These are phyloP conservation scores for Cutaneotrichosporon cutaneum DNA, from an alignment of 1,284 basidiomycete genomes.

Conservation along the genomic window DNA sequence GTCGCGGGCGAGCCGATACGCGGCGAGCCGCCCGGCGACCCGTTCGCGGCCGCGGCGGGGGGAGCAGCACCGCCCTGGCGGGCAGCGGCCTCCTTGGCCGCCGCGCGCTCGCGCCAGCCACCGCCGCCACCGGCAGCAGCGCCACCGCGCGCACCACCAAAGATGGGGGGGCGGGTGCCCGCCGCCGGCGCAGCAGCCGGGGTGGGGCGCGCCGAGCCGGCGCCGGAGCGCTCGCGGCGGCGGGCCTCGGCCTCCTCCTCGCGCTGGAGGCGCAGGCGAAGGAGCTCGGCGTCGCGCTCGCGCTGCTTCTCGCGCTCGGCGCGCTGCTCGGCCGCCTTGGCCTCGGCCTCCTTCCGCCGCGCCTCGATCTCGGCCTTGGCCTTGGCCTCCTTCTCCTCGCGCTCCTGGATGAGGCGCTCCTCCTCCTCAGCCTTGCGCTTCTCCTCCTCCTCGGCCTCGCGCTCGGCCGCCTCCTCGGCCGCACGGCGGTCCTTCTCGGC, in stretches of 20 bases:
- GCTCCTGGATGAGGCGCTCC: slow-evolving; percentile 34
- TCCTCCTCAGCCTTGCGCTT: slow-evolving; percentile 56
- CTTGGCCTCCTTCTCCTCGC: slow-evolving; percentile 39
- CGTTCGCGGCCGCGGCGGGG: slow-evolving; percentile 7
- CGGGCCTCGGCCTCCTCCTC: slow-evolving; percentile 76
- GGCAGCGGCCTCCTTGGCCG: slow-evolving; percentile 26
- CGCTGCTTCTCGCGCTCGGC: slow-evolving; percentile 66
- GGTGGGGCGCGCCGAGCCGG: slow-evolving; percentile 28
- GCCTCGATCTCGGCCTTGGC: slow-evolving; percentile 51
- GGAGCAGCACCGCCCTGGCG: slow-evolving; percentile 16
- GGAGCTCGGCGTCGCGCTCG: slow-evolving; percentile 61
- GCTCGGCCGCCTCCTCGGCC: slow-evolving; percentile 63
- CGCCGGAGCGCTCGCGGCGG: slow-evolving; percentile 43
- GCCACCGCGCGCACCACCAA: slow-evolving; percentile 36
- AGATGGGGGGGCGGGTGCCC: slow-evolving; percentile 20
- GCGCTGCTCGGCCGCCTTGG: slow-evolving; percentile 28
- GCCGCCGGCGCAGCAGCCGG: slow-evolving; percentile 35
- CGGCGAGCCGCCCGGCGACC: slow-evolving; percentile 11
- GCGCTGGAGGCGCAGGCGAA: slow-evolving; percentile 64
- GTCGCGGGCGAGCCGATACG: slow-evolving; percentile 2
- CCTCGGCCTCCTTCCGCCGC: slow-evolving; percentile 56
- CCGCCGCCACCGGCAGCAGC: slow-evolving; percentile 30
- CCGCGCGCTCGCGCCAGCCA: slow-evolving; percentile 41
- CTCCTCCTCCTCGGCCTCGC: slow-evolving; percentile 56
- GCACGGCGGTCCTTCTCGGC: slow-evolving; percentile 60